Percentiles rank a stretch among this genome's conserved stretches.
phyloP scores from a whole-genome alignment of 164 flowering plant genomes.

The Berberis vulgaris region DNA sequence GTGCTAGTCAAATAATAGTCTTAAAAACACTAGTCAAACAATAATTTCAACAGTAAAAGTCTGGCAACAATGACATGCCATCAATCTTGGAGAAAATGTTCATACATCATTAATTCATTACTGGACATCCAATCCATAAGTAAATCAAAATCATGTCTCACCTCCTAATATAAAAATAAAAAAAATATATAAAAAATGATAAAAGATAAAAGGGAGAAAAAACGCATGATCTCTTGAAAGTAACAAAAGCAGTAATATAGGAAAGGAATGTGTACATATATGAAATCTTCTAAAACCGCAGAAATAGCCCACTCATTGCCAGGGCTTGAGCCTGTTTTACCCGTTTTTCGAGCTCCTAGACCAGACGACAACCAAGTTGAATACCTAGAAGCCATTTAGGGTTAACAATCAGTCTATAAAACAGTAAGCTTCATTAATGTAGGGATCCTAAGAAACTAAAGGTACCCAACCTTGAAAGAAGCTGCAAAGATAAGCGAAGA shows the following conservation, averaged over 20 bases:
- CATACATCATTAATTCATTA: too few species aligned
- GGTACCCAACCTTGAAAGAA: slow-evolving; percentile 64
- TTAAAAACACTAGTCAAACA: too few species aligned
- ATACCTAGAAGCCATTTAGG: slow-evolving; percentile 36
- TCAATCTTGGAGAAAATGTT: too few species aligned
- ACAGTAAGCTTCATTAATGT: background rate
- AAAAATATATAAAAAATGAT: too few species aligned
- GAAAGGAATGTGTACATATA: slow-evolving; percentile 45
- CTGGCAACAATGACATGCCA: too few species aligned
- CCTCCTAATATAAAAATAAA: too few species aligned
- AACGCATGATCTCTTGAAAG: too few species aligned
- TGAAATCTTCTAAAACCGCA: slow-evolving; percentile 75
- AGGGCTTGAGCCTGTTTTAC: slow-evolving; percentile 32
- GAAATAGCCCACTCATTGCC: slow-evolving; percentile 78
- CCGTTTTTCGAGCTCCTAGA: slow-evolving; percentile 54
- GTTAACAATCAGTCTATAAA: background rate
- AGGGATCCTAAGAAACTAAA: background rate
- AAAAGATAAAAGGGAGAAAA: too few species aligned
- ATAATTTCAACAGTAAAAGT: too few species aligned
- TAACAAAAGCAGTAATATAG: background rate
- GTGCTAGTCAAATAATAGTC: too few species aligned
- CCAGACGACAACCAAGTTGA: slow-evolving; percentile 79
- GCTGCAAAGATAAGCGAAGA: slow-evolving; percentile 84
- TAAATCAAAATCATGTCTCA: too few species aligned
- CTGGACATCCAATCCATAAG: too few species aligned